phyloP scores from a whole-genome alignment of 306 rosid genomes.

The Inga laurina region DNA sequence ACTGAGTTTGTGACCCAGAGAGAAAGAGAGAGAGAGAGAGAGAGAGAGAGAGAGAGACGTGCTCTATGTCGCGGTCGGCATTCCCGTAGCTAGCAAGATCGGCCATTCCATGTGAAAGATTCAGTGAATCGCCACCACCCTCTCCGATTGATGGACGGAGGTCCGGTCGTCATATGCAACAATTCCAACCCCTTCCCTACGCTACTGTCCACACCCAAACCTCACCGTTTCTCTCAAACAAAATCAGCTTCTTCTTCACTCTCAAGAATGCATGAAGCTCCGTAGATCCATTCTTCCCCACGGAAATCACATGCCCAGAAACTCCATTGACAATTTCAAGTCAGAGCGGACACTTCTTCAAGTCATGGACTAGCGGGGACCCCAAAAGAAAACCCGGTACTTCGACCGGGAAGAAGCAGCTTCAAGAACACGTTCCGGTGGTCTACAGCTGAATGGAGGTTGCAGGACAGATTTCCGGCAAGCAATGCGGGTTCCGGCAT shows the following conservation, averaged over 20 bases:
- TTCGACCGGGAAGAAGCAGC: constrained; percentile 11
- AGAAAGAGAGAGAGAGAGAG: constrained; percentile 22
- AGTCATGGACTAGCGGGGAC: constrained; percentile 33
- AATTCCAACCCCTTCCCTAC: constrained; percentile 55
- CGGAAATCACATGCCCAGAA: constrained; percentile 34
- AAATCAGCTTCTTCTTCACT: constrained; percentile 29
- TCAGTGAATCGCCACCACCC: constrained; percentile 87
- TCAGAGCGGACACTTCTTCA: constrained; percentile 43
- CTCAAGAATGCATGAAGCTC: constrained; percentile 36
- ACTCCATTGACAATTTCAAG: constrained; percentile 46
- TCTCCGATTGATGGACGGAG: constrained; percentile 76
- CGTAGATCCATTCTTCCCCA: constrained; percentile 54
- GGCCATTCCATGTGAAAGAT: constrained; percentile 94
- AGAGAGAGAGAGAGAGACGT: constrained; percentile 36
- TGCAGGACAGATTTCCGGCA: constrained; percentile 18
- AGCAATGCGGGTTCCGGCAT: constrained; percentile 28
- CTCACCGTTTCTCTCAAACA: constrained; percentile 15
- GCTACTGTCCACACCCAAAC: constrained; percentile 71
- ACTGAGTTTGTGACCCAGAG: constrained; percentile 5
- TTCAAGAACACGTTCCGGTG: constrained; percentile 12
- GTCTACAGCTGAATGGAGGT: neutral
- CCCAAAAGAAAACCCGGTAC: constrained; percentile 10
- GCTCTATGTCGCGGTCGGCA: constrained; percentile 92
- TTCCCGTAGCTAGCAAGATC: constrained; percentile 94
- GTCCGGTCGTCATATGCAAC: constrained; percentile 88